Conservation (phyloP, 1,284 basidiomycete genomes). For the Golubevia sp. region DNA sequence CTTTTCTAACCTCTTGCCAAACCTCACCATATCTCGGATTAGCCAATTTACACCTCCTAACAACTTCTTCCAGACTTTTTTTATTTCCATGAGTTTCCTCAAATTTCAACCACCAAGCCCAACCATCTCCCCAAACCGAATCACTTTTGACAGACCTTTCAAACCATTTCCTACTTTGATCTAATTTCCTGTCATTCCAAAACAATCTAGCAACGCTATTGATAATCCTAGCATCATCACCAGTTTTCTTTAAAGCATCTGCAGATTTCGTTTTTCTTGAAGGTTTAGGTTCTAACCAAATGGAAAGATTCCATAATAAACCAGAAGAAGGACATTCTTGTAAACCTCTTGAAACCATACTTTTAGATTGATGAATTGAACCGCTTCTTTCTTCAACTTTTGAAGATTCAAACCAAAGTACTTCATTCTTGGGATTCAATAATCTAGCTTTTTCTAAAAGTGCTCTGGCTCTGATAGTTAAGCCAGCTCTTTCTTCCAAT, state of each 20-base stretch:
- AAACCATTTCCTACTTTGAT: slow-evolving; percentile 53
- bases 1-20: slow-evolving; percentile 33
- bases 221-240: slow-evolving; percentile 36
- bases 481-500: slow-evolving; percentile 34
- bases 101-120: slow-evolving; percentile 48
- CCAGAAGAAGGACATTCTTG: slow-evolving; percentile 44
- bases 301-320: slow-evolving; percentile 28
- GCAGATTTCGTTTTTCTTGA: slow-evolving; percentile 40
- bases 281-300: slow-evolving; percentile 43
- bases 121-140: slow-evolving; percentile 39
- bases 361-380: slow-evolving; percentile 28
- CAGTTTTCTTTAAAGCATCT: slow-evolving; percentile 51
- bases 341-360: slow-evolving; percentile 58
- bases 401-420: slow-evolving; percentile 44
- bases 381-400: slow-evolving; percentile 31
- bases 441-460: slow-evolving; percentile 52
- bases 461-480: slow-evolving; percentile 47
- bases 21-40: slow-evolving; percentile 31
- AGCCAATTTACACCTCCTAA: slow-evolving; percentile 3
- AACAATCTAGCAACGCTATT: slow-evolving; percentile 51
- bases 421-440: slow-evolving; percentile 23
- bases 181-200: slow-evolving; percentile 44
- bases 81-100: slow-evolving; percentile 25
- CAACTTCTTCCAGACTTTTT: not conserved
- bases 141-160: slow-evolving; percentile 17